phyloP scores from a whole-genome alignment of 1,284 basidiomycete genomes.

The Nidula niveotomentosa region DNA sequence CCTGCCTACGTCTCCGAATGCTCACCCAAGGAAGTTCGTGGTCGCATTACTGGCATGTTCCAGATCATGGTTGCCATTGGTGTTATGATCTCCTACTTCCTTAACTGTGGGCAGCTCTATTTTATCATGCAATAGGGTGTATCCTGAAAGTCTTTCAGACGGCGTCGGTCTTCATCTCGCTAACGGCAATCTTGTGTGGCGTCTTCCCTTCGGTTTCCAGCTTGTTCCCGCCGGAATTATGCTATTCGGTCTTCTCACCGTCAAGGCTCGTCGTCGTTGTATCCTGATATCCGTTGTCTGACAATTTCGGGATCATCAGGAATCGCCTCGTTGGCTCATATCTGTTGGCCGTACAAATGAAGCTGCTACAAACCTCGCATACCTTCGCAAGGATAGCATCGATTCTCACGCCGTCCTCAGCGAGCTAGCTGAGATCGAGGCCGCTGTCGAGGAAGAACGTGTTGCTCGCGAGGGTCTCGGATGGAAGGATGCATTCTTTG shows the following conservation, averaged over 20 bases:
- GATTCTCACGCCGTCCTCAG: constrained; percentile 40
- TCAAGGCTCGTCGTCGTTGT: constrained; percentile 38
- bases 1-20: constrained; percentile 82
- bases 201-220: constrained; percentile 75
- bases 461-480: constrained; percentile 57
- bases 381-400: constrained; percentile 43
- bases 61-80: constrained; percentile 83
- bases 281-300: not conserved
- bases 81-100: constrained; percentile 79
- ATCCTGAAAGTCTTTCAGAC: constrained; percentile 30
- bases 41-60: constrained; percentile 70
- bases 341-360: constrained; percentile 59
- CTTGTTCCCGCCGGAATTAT: constrained; percentile 80
- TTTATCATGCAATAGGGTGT: not conserved
- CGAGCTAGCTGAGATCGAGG: constrained; percentile 66
- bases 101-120: constrained; percentile 54
- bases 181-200: constrained; percentile 56
- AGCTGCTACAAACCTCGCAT: constrained; percentile 38
- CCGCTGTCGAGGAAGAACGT: constrained; percentile 63
- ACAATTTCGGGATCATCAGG: constrained; percentile 29
- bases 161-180: constrained; percentile 59
- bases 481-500: constrained; percentile 67
- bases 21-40: constrained; percentile 71
- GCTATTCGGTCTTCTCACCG: constrained; percentile 71
- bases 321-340: constrained; percentile 66